A percentile compares a stretch with the other conserved stretches of the same genome.
Evolutionary conservation across 1,284 basidiomycete species (phyloP).

Genomic region (Malassezia restricta): DNA sequence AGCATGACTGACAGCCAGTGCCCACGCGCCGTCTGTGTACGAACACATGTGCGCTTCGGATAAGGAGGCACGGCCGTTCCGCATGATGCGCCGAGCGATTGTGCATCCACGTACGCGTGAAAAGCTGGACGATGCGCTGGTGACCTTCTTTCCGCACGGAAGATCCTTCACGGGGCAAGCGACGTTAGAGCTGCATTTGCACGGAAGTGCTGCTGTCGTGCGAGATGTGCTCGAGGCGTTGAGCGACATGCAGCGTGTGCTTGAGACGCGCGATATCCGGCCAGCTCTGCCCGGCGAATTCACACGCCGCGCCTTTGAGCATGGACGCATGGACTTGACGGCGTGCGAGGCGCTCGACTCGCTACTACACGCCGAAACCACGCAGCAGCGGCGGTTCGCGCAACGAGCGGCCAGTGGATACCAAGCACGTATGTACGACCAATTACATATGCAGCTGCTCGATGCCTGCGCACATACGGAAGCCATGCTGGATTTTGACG

Average conservation of each 20-base stretch:
- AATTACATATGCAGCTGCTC: constrained; percentile 57
- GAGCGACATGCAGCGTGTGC: constrained; percentile 32
- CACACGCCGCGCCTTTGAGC: constrained; percentile 65
- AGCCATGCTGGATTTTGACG: constrained; percentile 79
- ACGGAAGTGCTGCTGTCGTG: constrained; percentile 71
- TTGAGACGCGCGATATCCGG: constrained; percentile 53
- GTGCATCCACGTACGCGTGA: constrained; percentile 57
- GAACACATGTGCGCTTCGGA: constrained; percentile 50
- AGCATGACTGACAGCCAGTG: background rate
- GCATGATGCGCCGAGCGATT: constrained; percentile 59
- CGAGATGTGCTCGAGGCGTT: constrained; percentile 58
- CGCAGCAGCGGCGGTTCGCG: constrained; percentile 63
- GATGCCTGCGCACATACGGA: constrained; percentile 64
- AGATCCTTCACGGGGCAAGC: constrained; percentile 68
- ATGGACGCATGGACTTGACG: constrained; percentile 66
- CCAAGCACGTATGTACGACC: constrained; percentile 52
- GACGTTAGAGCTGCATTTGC: constrained; percentile 71
- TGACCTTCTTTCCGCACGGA: constrained; percentile 66
- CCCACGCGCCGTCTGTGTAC: constrained; percentile 50
- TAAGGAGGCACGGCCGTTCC: constrained; percentile 45
- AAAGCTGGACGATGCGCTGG: constrained; percentile 60
- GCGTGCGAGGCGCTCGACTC: constrained; percentile 73
- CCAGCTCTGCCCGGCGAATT: constrained; percentile 76
- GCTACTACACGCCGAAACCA: constrained; percentile 72
- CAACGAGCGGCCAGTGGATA: constrained; percentile 57